Evolutionary conservation across 108 stramenopile species (phyloP).

Genomic region (Nitzschia palea): DNA sequence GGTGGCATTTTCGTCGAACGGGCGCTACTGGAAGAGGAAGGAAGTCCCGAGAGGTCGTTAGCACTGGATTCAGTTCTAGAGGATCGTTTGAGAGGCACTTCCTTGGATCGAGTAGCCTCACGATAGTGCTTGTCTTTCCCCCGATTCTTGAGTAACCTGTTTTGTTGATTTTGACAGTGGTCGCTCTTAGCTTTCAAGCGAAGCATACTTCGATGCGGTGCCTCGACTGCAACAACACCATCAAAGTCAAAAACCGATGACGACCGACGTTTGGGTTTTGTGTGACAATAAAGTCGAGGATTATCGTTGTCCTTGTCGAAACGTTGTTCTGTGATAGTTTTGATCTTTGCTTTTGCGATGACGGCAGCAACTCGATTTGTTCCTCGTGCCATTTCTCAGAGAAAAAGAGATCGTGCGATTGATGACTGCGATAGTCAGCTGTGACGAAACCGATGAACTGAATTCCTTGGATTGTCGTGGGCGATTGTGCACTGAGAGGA

Average conservation of each 20-base stretch:
- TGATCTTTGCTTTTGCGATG: constrained; percentile 3
- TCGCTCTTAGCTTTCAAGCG: too few species aligned
- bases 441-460: neutral
- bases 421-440: neutral
- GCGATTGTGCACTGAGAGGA: neutral
- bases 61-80: too few species aligned
- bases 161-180: too few species aligned
- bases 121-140: too few species aligned
- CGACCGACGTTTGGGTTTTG: neutral
- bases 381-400: neutral
- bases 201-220: too few species aligned
- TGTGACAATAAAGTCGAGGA: neutral
- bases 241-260: neutral
- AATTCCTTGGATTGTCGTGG: neutral
- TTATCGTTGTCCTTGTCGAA: neutral
- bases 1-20: too few species aligned
- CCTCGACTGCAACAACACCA: too few species aligned
- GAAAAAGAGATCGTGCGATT: neutral
- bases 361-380: constrained; percentile 15
- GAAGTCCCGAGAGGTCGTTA: too few species aligned
- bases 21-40: too few species aligned
- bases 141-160: too few species aligned
- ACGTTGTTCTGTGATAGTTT: neutral
- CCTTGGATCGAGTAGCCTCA: too few species aligned
- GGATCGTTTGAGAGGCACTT: too few species aligned